Evolutionary conservation across 83 land plant genomes (phyloP).

Genomic region (Picea abies): DNA sequence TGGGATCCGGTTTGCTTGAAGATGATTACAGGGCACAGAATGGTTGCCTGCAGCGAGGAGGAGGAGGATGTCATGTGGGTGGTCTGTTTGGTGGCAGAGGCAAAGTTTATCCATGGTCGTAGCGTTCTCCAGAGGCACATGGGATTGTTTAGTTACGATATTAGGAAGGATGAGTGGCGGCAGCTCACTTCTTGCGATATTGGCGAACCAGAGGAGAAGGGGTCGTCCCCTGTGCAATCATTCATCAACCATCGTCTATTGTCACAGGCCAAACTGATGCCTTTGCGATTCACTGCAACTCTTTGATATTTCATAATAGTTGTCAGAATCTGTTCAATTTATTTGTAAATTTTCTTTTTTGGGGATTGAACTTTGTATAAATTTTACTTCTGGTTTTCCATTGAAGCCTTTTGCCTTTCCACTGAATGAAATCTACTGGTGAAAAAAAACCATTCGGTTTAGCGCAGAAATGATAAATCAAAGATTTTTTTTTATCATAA

Average conservation of each 20-base stretch:
- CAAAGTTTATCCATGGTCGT: neutral
- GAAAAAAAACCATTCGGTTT: too few relatives aligned
- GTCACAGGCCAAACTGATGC: neutral
- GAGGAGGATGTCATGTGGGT: neutral
- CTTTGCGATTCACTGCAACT: neutral
- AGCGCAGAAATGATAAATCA: too few relatives aligned
- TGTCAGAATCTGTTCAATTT: too few relatives aligned
- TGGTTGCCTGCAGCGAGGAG: conserved; percentile 1
- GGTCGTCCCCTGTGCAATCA: neutral
- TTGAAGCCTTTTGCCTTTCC: too few relatives aligned
- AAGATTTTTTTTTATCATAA: too few relatives aligned
- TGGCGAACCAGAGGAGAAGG: neutral
- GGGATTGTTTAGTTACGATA: neutral
- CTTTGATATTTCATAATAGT: neutral
- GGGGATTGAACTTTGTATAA: too few relatives aligned
- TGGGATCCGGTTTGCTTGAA: neutral
- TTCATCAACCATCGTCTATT: neutral
- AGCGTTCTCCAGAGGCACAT: neutral
- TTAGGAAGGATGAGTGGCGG: neutral
- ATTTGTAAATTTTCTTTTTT: too few relatives aligned
- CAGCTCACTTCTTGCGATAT: neutral
- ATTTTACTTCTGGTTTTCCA: too few relatives aligned
- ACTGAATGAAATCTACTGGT: too few relatives aligned
- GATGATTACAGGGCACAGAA: neutral
- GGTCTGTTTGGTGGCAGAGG: neutral